A percentile compares a stretch with the other conserved stretches of the same genome.
Conservation (phyloP, 75 land plant species). For the Ceratopteris richardii region DNA sequence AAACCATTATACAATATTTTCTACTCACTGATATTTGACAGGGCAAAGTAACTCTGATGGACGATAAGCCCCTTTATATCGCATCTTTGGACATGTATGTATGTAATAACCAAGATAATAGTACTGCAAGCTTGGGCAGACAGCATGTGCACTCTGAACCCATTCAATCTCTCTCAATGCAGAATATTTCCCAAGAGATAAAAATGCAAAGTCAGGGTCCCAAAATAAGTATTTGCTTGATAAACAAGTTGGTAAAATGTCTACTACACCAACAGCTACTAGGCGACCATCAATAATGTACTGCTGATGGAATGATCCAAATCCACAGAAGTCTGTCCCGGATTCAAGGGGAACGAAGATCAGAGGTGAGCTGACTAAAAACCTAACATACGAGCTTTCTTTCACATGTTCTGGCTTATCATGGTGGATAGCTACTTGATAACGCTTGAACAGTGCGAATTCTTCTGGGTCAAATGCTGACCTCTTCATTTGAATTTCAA, state of each 20-base stretch:
- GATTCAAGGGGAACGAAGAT: slow-evolving; percentile 48
- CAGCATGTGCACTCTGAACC: slow-evolving; percentile 53
- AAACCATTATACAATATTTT: no score
- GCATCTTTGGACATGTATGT: slow-evolving; percentile 93
- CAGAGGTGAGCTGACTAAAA: slow-evolving; percentile 79
- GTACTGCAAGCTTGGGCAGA: slow-evolving; percentile 62
- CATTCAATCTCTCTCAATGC: slow-evolving; percentile 82
- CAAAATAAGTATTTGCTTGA: slow-evolving; percentile 97
- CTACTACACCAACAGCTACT: slow-evolving; percentile 94
- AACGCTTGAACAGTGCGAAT: slow-evolving; percentile 66
- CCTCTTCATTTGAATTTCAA: slow-evolving; percentile 65
- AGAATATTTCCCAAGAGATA: slow-evolving; percentile 91
- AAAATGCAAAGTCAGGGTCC: slow-evolving; percentile 88
- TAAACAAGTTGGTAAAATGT: slow-evolving; percentile 87
- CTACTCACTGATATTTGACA: slow-evolving; percentile 75
- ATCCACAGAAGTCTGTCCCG: slow-evolving; percentile 56
- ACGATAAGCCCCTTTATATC: slow-evolving; percentile 85
- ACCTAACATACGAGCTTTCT: slow-evolving; percentile 60
- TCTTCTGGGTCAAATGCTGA: slow-evolving; percentile 88
- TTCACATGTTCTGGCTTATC: slow-evolving; percentile 63
- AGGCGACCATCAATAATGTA: slow-evolving; percentile 91
- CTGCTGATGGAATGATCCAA: slow-evolving; percentile 98
- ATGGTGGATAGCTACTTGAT: slow-evolving; percentile 82
- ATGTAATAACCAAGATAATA: slow-evolving; percentile 98
- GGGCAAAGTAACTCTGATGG: slow-evolving; percentile 98